Percentiles rank a stretch among this genome's conserved stretches.
Evolutionary conservation across 805 yeast genomes (phyloP).

Genomic region (Kregervanrija delftensis): DNA sequence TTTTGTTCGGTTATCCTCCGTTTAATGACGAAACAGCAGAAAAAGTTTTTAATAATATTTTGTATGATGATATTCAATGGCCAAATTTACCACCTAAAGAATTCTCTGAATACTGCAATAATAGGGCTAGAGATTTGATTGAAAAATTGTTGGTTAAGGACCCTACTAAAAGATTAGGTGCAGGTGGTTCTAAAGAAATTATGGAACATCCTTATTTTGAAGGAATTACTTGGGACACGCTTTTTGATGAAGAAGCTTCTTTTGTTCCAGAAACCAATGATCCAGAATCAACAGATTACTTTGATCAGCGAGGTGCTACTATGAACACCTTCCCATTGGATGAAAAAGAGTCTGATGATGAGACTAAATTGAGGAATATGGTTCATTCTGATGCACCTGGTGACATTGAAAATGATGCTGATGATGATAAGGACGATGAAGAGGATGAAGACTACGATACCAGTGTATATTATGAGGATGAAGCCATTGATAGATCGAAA

Average conservation of each 20-base stretch:
- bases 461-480: conserved; percentile 23
- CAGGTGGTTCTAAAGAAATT: conserved; percentile 73
- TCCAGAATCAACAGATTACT: conserved; percentile 87
- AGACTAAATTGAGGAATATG: neutral
- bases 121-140: conserved; percentile 71
- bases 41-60: conserved; percentile 73
- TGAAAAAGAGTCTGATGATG: conserved; percentile 19
- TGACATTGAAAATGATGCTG: neutral
- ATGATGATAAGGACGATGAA: conserved; percentile 25
- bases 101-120: conserved; percentile 43
- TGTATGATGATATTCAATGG: conserved; percentile 75
- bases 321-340: conserved; percentile 53
- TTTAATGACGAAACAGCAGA: conserved; percentile 80
- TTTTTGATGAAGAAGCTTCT: conserved; percentile 67
- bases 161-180: conserved; percentile 66
- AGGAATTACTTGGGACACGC: conserved; percentile 64
- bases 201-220: conserved; percentile 71
- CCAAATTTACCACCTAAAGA: conserved; percentile 59
- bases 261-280: conserved; percentile 75
- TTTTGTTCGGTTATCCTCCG: conserved; percentile 90
- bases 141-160: conserved; percentile 52
- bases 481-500: conserved; percentile 5
- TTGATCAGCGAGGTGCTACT: conserved; percentile 85
- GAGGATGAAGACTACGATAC: conserved; percentile 15
- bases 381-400: neutral